A percentile compares a stretch with the other conserved stretches of the same genome.
phyloP scores from a whole-genome alignment of 164 flowering plant species.

The Amborella trichopoda region DNA sequence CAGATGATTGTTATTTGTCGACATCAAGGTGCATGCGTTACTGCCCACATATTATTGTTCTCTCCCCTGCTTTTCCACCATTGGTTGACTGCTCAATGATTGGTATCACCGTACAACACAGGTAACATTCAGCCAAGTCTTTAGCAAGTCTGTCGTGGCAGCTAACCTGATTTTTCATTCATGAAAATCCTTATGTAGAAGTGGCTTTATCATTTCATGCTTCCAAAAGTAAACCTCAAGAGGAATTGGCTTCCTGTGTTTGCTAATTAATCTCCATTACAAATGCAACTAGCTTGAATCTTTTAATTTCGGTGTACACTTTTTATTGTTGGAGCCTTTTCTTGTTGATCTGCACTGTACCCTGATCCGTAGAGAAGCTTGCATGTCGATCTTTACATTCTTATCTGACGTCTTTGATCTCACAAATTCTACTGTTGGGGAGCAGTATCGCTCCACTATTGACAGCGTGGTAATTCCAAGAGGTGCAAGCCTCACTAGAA shows the following conservation, averaged over 20 bases:
- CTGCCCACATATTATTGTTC: conserved; percentile 84
- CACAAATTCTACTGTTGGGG: conserved; percentile 41
- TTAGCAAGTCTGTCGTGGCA: too few species aligned
- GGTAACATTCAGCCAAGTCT: too few species aligned
- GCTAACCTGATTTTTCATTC: too few species aligned
- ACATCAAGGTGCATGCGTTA: conserved; percentile 97
- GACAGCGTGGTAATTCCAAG: conserved; percentile 76
- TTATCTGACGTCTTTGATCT: conserved; percentile 80
- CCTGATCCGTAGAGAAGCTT: conserved; percentile 99
- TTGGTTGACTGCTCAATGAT: conserved; percentile 81
- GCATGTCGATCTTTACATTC: conserved; percentile 85
- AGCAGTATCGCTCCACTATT: conserved; percentile 41
- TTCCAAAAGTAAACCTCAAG: too few species aligned
- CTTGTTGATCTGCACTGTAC: too few species aligned
- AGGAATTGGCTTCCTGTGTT: too few species aligned
- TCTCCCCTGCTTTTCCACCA: conserved; percentile 66
- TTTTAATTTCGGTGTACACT: too few species aligned
- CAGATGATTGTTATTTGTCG: conserved; percentile 94
- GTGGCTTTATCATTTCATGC: too few species aligned
- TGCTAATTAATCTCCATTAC: too few species aligned
- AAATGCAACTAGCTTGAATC: too few species aligned
- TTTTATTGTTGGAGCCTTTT: too few species aligned
- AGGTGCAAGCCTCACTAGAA: conserved; percentile 64
- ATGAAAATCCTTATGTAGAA: too few species aligned
- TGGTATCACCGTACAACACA: conserved; percentile 91